Evolutionary conservation across 2,329 filamentous ascomycete genomes (phyloP).

Genomic region (Xylaria sp.): DNA sequence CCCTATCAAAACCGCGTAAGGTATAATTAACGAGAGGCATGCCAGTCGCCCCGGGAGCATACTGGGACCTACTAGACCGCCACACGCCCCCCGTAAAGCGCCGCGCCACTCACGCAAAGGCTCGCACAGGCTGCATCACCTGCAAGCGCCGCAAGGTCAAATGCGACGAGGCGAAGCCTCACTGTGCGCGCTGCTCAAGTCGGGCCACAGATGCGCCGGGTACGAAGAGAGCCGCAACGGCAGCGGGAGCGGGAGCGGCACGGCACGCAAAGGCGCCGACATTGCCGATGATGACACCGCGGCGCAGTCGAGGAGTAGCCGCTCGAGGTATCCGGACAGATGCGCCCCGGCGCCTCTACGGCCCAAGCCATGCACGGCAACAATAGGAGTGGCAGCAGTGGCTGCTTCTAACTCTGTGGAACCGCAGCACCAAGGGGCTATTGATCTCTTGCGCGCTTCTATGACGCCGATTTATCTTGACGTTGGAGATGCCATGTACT

Average conservation of each 20-base stretch:
- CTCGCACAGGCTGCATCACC: constrained; percentile 33
- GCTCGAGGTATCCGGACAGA: background rate
- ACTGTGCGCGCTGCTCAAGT: constrained; percentile 30
- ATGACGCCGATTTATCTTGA: constrained; percentile 29
- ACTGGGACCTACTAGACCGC: constrained; percentile 34
- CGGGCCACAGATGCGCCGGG: constrained; percentile 29
- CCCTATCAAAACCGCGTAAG: too few relatives aligned
- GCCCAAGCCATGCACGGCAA: constrained; percentile 15
- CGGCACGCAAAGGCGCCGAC: too few relatives aligned
- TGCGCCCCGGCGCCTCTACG: background rate
- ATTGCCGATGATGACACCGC: background rate
- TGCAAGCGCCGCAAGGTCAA: constrained; percentile 35
- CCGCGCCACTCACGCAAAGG: constrained; percentile 30
- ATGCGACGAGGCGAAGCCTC: constrained; percentile 34
- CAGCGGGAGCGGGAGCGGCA: too few relatives aligned
- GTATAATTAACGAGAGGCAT: constrained; percentile 4
- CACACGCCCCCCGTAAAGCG: constrained; percentile 26
- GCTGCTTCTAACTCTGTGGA: too few relatives aligned
- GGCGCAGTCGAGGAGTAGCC: background rate
- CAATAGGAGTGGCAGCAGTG: too few relatives aligned
- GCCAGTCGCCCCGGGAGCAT: constrained; percentile 30
- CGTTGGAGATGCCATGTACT: constrained; percentile 27
- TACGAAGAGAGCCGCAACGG: constrained; percentile 17
- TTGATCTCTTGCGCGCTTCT: constrained; percentile 22
- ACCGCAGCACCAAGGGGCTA: background rate